A percentile compares a stretch with the other conserved stretches of the same genome.
Evolutionary conservation across 345 rosid species (phyloP).

Genomic region (Linum trigynum): DNA sequence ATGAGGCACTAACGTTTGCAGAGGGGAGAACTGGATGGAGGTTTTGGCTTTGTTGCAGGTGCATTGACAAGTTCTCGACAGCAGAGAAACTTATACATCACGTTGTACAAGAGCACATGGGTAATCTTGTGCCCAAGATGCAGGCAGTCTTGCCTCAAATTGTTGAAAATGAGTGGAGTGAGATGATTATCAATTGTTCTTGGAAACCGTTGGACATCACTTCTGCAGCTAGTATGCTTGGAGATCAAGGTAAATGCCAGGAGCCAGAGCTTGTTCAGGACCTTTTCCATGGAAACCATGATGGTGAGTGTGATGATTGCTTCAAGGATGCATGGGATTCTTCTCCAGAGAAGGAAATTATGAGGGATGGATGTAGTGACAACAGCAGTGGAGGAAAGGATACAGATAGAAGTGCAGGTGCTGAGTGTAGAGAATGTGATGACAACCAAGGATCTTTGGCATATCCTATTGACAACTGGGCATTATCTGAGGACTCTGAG

Average conservation of each 20-base stretch:
- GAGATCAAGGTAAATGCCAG: slow-evolving; percentile 33
- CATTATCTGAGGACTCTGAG: slow-evolving; percentile 59
- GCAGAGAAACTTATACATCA: slow-evolving; percentile 70
- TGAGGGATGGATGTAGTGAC: slow-evolving; percentile 34
- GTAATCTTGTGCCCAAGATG: slow-evolving; percentile 60
- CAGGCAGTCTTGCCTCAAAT: slow-evolving; percentile 68
- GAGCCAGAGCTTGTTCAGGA: slow-evolving; percentile 31
- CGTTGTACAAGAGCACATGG: slow-evolving; percentile 67
- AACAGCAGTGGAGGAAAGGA: slow-evolving; percentile 20
- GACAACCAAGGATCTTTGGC: slow-evolving; percentile 25
- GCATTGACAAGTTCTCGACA: slow-evolving; percentile 51
- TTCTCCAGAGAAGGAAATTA: slow-evolving; percentile 50
- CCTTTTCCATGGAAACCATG: slow-evolving; percentile 27
- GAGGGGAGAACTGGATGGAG: slow-evolving; percentile 61
- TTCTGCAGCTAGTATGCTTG: slow-evolving; percentile 49
- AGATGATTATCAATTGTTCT: slow-evolving; percentile 55
- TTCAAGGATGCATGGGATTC: slow-evolving; percentile 82
- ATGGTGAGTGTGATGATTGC: slow-evolving; percentile 49
- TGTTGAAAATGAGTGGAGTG: slow-evolving; percentile 55
- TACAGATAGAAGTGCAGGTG: slow-evolving; percentile 21
- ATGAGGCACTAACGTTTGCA: slow-evolving; percentile 51
- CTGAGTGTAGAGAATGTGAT: slow-evolving; percentile 35
- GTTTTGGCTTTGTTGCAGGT: slow-evolving; percentile 72
- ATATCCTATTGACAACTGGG: slow-evolving; percentile 52
- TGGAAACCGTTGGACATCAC: slow-evolving; percentile 88